These are phyloP conservation scores for Pseudogymnoascus destructans DNA, from an alignment of 2,329 filamentous ascomycete species.

Conservation along the genomic window DNA sequence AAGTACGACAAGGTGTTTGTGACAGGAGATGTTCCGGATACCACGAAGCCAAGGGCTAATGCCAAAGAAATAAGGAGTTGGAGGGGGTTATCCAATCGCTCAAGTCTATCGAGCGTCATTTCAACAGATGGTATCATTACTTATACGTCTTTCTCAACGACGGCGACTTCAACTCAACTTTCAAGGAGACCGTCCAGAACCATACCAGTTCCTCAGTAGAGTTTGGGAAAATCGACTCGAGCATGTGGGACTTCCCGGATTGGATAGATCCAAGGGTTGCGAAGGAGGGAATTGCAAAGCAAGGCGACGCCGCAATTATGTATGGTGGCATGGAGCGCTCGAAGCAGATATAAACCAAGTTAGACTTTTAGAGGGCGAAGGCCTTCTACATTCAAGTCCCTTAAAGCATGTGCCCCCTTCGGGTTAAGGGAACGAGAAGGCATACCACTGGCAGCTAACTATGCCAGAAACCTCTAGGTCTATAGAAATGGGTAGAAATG, in stretches of 20 bases:
- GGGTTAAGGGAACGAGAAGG: not conserved
- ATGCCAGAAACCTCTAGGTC: not conserved
- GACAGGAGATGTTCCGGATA: slow-evolving; percentile 69
- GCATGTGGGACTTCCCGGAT: slow-evolving; percentile 93
- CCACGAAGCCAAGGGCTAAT: slow-evolving; percentile 69
- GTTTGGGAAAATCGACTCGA: slow-evolving; percentile 82
- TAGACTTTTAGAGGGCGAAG: not conserved
- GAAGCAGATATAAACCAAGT: not conserved
- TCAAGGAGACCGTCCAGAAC: slow-evolving; percentile 77
- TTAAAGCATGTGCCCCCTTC: no score
- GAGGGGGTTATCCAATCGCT: slow-evolving; percentile 93
- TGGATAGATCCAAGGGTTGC: slow-evolving; percentile 92
- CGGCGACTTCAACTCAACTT: slow-evolving; percentile 87
- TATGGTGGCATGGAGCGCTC: slow-evolving; percentile 80
- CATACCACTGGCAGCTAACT: not conserved
- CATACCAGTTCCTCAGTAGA: slow-evolving; percentile 82
- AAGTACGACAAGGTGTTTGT: slow-evolving; percentile 95
- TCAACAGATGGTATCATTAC: slow-evolving; percentile 98
- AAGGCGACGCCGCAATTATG: slow-evolving; percentile 96
- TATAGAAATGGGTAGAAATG: not conserved
- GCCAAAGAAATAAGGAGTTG: slow-evolving; percentile 88
- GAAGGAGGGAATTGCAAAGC: slow-evolving; percentile 90
- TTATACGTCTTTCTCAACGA: slow-evolving; percentile 98
- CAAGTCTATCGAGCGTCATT: slow-evolving; percentile 95
- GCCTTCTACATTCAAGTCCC: not conserved